Percentiles rank a stretch among this genome's conserved stretches.
Evolutionary conservation across 2,329 filamentous ascomycete species (phyloP).

Genomic region (Coleophoma crateriformis): DNA sequence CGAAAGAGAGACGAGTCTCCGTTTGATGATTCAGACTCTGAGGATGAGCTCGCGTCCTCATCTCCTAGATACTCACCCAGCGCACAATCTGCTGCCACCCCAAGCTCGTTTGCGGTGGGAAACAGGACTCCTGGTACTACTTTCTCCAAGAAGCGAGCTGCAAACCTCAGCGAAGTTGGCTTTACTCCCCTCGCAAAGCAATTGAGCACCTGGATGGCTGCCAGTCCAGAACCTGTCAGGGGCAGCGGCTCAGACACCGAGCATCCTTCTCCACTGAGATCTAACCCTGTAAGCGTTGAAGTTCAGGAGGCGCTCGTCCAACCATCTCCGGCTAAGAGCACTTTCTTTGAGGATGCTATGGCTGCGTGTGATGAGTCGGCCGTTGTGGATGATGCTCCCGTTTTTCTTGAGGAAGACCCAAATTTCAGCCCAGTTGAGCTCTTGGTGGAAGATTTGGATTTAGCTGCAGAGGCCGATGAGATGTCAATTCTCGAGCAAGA

Average conservation of each 20-base stretch:
- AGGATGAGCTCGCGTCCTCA: conserved; percentile 42
- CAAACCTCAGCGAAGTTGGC: conserved; percentile 33
- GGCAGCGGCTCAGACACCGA: background rate
- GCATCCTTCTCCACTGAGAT: conserved; percentile 9
- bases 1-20: conserved; percentile 42
- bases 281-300: conserved; percentile 1
- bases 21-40: conserved; percentile 46
- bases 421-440: conserved; percentile 40
- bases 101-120: conserved; percentile 26
- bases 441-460: conserved; percentile 50
- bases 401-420: conserved; percentile 13
- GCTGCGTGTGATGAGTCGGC: conserved; percentile 33
- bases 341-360: conserved; percentile 61
- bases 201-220: conserved; percentile 56
- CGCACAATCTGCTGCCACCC: conserved; percentile 33
- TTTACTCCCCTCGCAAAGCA: conserved; percentile 61
- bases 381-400: conserved; percentile 18
- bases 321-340: conserved; percentile 33
- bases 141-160: conserved; percentile 2
- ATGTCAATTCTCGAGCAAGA: conserved; percentile 47
- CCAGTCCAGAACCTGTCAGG: conserved; percentile 41
- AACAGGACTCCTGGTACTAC: conserved; percentile 16
- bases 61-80: conserved; percentile 20
- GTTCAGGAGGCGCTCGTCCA: conserved; percentile 1
- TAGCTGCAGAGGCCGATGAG: conserved; percentile 53